A percentile compares a stretch with the other conserved stretches of the same genome.
Conservation (phyloP, 441 rosid species). For the Brassica balearica region DNA sequence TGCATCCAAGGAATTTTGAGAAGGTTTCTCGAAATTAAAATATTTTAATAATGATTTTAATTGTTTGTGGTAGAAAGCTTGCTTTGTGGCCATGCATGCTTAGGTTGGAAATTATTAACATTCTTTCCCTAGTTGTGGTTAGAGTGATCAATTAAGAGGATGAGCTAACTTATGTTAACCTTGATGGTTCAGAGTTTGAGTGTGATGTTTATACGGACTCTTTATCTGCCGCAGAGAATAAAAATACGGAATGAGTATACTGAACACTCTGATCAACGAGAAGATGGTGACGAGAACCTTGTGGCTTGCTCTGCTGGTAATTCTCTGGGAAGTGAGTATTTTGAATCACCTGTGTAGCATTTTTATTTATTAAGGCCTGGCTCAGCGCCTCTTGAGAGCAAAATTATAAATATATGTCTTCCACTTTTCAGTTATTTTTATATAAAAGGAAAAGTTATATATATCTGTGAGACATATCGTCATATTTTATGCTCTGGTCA, state of each 20-base stretch:
- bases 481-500: background rate
- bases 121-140: constrained; percentile 62
- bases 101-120: constrained; percentile 67
- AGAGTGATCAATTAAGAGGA: constrained; percentile 48
- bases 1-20: constrained; percentile 61
- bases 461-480: constrained; percentile 12
- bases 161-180: constrained; percentile 64
- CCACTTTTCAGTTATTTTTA: constrained; percentile 3
- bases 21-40: constrained; percentile 54
- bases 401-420: background rate
- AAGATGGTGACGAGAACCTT: constrained; percentile 70
- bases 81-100: constrained; percentile 53
- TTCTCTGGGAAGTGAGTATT: constrained; percentile 72
- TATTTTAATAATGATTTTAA: too few relatives aligned
- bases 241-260: constrained; percentile 54
- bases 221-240: constrained; percentile 63
- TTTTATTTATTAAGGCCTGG: background rate
- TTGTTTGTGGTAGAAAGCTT: constrained; percentile 58
- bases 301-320: constrained; percentile 62
- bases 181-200: constrained; percentile 62
- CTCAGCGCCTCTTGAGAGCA: constrained; percentile 16
- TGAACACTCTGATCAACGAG: constrained; percentile 66
- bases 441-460: background rate
- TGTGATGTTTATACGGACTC: constrained; percentile 62
- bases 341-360: constrained; percentile 14